Base-by-base conservation (phyloP, 2,329 filamentous ascomycete species). In the Fusarium abutilonis region DNA sequence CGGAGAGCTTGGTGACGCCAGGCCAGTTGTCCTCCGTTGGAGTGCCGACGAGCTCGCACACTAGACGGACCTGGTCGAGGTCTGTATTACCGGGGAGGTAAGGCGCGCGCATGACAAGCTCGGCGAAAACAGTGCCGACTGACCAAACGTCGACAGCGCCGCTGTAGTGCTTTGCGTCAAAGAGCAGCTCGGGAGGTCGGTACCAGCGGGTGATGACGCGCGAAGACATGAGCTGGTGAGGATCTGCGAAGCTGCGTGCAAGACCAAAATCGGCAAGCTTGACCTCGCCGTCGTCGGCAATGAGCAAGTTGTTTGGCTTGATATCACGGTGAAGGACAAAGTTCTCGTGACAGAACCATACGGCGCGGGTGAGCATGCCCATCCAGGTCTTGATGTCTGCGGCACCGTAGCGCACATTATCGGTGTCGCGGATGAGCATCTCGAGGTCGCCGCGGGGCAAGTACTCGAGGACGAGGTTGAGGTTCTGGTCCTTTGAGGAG, bases 381-480 rank as follows among this genome's bases (percentile, higher is more conserved):
- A 97, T 96, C 95, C 95, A 99, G 14, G 93, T 90, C 76, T 99
- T 99, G 76, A 98, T 93, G 76, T 99, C 95, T 15, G 91, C 90
- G 10, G 87, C 86, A 60, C 91, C 91, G 76, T 98, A 98, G 51
- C 88, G 86, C 42, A 97, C 89, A 50, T 81, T 81, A 41, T 89
- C 85, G 28, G 85, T 87, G 77, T 98, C 93, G 75, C 92, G 91
- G 75, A 97, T 96, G 56, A 99, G 86, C 84, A 93, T 92, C 77
- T 98, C 92, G 26, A 99, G 84, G 77, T 99, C 95, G 65, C 95
- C 94, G n/a, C 92, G 86, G 0, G 94, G 93, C 4, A 98, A 84
- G 76, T 90, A 96, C 77, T 99, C 95, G 68, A 99, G 87, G 21
- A 99, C 95, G 9, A 99, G 86, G 73, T 96, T 97, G 67, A 99